Conservation (phyloP, 1,284 basidiomycete species). For the Cryptococcus sp. region DNA sequence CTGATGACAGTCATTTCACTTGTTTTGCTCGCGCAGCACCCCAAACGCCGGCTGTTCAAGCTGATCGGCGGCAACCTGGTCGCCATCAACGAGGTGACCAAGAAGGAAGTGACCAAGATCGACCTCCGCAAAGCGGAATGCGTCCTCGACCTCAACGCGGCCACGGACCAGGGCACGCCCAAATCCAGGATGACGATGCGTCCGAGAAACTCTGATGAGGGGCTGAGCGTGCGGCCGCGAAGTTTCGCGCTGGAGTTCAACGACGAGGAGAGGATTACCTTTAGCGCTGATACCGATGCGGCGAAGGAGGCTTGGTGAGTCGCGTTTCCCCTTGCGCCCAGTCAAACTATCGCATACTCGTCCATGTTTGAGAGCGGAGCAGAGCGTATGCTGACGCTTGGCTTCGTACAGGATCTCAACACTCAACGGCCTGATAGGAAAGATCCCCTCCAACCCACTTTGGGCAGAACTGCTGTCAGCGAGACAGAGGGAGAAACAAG, state of each 20-base stretch:
- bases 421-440: conserved; percentile 74
- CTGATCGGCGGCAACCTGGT: conserved; percentile 84
- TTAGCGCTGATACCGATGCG: conserved; percentile 88
- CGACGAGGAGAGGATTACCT: conserved; percentile 76
- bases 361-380: background rate
- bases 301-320: conserved; percentile 84
- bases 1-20: background rate
- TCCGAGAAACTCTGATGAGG: conserved; percentile 66
- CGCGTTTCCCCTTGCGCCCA: background rate
- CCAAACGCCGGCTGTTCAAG: conserved; percentile 82
- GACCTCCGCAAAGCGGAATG: conserved; percentile 80
- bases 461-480: conserved; percentile 76
- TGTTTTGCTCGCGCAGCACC: conserved; percentile 52
- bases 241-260: conserved; percentile 85
- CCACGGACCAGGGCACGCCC: conserved; percentile 27
- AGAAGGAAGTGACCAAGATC: conserved; percentile 84
- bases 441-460: conserved; percentile 81
- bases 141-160: conserved; percentile 69
- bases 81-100: conserved; percentile 92
- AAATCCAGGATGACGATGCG: conserved; percentile 46
- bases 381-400: background rate
- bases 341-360: background rate
- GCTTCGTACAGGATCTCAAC: conserved; percentile 69
- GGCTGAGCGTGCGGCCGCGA: conserved; percentile 62
- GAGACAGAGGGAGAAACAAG: conserved; percentile 18